phyloP scores from a whole-genome alignment of 164 flowering plant genomes.

The Umbilicus rupestris region DNA sequence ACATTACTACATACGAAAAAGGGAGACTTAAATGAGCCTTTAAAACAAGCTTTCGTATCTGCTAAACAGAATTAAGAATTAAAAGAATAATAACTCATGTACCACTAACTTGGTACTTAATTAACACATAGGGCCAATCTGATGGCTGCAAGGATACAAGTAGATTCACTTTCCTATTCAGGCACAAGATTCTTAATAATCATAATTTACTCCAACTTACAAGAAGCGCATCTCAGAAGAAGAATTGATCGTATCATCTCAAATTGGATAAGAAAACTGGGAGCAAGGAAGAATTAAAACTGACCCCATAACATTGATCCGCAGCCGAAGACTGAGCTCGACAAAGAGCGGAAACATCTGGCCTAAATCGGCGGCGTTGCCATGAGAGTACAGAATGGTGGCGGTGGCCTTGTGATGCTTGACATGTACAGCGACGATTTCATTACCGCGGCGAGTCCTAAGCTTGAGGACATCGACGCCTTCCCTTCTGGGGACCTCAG shows the following conservation, averaged over 20 bases:
- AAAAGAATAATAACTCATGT: neutral
- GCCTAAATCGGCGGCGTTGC: constrained; percentile 15
- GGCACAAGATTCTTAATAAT: neutral
- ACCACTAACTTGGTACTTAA: neutral
- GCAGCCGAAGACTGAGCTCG: constrained; percentile 14
- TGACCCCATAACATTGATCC: constrained; percentile 14
- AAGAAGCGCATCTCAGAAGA: too few species aligned
- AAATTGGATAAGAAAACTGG: neutral
- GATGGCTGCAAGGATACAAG: neutral
- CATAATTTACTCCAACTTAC: neutral
- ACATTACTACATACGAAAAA: neutral
- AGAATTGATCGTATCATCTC: too few species aligned
- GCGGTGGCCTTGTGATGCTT: constrained; percentile 11
- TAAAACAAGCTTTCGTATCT: neutral
- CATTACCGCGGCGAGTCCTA: constrained; percentile 10
- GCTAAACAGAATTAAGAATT: neutral
- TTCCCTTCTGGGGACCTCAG: constrained; percentile 12
- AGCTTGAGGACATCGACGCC: constrained; percentile 15
- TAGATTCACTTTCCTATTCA: neutral
- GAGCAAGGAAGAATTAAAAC: neutral
- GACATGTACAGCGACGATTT: constrained; percentile 12
- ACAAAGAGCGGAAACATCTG: constrained; percentile 16
- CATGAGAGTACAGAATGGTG: constrained; percentile 14
- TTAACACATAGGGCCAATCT: neutral
- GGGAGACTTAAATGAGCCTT: neutral